Conservation (phyloP, 768 basidiomycete genomes). For the Hypsizygus marmoreus region DNA sequence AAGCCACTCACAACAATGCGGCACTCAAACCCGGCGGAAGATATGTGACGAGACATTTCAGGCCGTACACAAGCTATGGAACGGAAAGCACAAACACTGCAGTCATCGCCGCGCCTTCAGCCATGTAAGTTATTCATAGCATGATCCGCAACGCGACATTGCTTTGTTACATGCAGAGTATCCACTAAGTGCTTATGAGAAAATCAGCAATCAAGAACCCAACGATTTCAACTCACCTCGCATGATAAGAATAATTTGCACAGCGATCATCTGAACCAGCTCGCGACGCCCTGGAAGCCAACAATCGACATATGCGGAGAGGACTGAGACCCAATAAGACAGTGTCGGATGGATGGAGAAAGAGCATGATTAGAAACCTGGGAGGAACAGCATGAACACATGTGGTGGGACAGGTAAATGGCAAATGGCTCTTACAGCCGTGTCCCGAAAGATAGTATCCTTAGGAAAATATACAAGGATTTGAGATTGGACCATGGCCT, state of each 20-base stretch:
- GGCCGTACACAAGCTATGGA: conserved; percentile 1
- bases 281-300: conserved; percentile 1
- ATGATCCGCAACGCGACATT: not conserved
- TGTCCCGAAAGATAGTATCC: not conserved
- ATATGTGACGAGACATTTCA: not conserved
- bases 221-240: not conserved
- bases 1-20: not conserved
- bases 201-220: too few species aligned
- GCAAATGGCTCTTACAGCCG: too few species aligned
- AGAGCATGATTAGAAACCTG: not conserved
- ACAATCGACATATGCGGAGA: not conserved
- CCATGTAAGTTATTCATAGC: not conserved
- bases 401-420: not conserved
- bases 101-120: not conserved
- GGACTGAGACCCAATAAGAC: not conserved
- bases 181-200: too few species aligned
- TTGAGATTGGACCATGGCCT: not conserved
- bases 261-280: conserved; percentile 1
- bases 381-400: not conserved
- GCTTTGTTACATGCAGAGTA: too few species aligned
- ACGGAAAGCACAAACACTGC: not conserved
- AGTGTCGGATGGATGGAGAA: not conserved
- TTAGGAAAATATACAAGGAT: not conserved
- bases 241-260: conserved; percentile 1
- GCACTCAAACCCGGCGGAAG: not conserved